These are phyloP conservation scores for Xerocomellus chrysenteron DNA, from an alignment of 768 basidiomycete genomes.

Conservation along the genomic window DNA sequence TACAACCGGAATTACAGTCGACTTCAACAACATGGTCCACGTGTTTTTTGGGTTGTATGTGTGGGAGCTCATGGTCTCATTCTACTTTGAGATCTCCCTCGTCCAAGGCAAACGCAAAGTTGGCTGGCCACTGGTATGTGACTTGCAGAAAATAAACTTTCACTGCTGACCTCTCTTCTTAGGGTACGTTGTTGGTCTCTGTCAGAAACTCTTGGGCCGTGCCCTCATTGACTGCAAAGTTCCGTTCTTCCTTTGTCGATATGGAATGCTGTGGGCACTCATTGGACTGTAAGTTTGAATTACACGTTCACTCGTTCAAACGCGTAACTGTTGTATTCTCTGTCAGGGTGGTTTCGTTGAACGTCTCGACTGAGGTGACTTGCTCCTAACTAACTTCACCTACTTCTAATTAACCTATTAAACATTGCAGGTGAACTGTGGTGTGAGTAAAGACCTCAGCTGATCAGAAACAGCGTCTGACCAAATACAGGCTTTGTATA, in stretches of 20 bases:
- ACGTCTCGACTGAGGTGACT: conserved; percentile 39
- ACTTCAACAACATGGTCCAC: conserved; percentile 60
- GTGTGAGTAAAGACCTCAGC: conserved; percentile 37
- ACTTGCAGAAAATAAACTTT: neutral
- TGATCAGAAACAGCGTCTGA: conserved; percentile 2
- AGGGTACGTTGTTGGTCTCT: conserved; percentile 16
- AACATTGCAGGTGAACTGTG: conserved; percentile 52
- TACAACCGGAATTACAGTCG: conserved; percentile 36
- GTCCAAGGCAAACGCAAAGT: conserved; percentile 56
- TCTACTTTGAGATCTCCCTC: conserved; percentile 67
- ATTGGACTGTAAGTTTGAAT: conserved; percentile 50
- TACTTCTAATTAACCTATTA: neutral
- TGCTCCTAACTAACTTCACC: neutral
- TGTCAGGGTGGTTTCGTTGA: conserved; percentile 56
- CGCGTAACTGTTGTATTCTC: neutral
- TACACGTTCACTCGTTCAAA: neutral
- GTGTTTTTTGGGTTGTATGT: conserved; percentile 64
- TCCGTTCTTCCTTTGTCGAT: conserved; percentile 70
- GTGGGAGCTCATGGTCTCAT: conserved; percentile 67
- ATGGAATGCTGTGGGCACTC: conserved; percentile 67
- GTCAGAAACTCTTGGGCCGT: neutral
- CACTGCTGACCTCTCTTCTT: conserved; percentile 5
- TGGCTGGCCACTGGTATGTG: conserved; percentile 67
- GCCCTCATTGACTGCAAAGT: conserved; percentile 33
- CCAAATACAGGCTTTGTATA: conserved; percentile 54